A percentile compares a stretch with the other conserved stretches of the same genome.
Conservation (phyloP, 2,329 filamentous ascomycete species). For the Rutstroemia sp. region DNA sequence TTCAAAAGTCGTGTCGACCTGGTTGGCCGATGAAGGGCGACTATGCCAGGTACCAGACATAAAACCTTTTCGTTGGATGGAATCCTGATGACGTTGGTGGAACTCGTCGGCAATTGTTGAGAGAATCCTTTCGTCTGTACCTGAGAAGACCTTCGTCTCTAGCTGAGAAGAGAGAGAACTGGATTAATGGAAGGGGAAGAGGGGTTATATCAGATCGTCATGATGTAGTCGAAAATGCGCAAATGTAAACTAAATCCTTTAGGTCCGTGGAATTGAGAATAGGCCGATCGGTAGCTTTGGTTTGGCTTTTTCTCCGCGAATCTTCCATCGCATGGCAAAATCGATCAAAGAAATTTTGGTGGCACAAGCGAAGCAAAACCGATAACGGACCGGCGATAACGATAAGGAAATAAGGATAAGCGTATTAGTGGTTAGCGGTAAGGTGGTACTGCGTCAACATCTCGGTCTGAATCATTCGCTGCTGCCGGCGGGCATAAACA, state of each 20-base stretch:
- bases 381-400: slow-evolving; percentile 5
- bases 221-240: not conserved
- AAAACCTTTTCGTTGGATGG: not conserved
- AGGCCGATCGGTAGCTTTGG: not conserved
- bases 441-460: not conserved
- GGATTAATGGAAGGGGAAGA: not conserved
- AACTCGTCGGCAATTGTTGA: not conserved
- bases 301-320: no score
- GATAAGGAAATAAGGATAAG: not conserved
- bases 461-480: not conserved
- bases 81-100: slow-evolving; percentile 5
- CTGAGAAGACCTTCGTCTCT: not conserved
- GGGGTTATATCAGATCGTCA: not conserved
- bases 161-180: not conserved
- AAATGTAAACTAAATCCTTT: not conserved
- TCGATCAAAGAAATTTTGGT: not conserved
- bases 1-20: slow-evolving; percentile 19
- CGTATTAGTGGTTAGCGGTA: slow-evolving; percentile 8
- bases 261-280: not conserved
- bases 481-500: no score
- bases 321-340: not conserved
- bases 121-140: not conserved
- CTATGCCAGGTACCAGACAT: slow-evolving; percentile 23
- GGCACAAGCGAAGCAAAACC: not conserved
- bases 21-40: slow-evolving; percentile 13